phyloP scores from a whole-genome alignment of 805 yeast genomes.

The Monosporozyma yasuniensis region DNA sequence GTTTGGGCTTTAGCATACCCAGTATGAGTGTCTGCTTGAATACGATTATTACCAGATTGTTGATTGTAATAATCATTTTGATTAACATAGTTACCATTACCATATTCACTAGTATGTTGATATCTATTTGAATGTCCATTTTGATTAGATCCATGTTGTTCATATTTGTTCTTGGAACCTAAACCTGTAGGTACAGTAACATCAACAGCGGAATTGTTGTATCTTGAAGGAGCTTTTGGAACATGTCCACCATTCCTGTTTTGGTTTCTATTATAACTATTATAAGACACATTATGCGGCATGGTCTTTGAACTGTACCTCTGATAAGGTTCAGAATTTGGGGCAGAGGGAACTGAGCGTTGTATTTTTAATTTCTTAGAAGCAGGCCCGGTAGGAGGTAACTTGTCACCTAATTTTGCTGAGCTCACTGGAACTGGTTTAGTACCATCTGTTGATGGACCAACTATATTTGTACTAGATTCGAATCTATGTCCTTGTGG shows the following conservation, averaged over 20 bases:
- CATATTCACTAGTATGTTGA: neutral
- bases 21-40: neutral
- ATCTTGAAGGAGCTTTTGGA: neutral
- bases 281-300: neutral
- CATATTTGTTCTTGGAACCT: neutral
- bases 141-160: neutral
- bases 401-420: neutral
- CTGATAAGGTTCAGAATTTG: neutral
- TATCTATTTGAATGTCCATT: neutral
- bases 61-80: neutral
- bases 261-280: neutral
- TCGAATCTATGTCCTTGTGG: slow-evolving; percentile 27
- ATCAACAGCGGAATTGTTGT: neutral
- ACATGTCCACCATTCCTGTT: neutral
- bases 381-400: slow-evolving; percentile 6
- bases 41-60: neutral
- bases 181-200: neutral
- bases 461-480: neutral
- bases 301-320: neutral
- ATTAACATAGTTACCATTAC: neutral
- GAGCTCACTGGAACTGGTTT: neutral
- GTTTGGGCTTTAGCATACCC: neutral
- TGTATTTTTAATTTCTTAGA: neutral
- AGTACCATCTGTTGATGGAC: neutral
- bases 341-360: neutral